phyloP scores from a whole-genome alignment of 2,329 filamentous ascomycete species.

The Ophidiomyces ophidiicola region DNA sequence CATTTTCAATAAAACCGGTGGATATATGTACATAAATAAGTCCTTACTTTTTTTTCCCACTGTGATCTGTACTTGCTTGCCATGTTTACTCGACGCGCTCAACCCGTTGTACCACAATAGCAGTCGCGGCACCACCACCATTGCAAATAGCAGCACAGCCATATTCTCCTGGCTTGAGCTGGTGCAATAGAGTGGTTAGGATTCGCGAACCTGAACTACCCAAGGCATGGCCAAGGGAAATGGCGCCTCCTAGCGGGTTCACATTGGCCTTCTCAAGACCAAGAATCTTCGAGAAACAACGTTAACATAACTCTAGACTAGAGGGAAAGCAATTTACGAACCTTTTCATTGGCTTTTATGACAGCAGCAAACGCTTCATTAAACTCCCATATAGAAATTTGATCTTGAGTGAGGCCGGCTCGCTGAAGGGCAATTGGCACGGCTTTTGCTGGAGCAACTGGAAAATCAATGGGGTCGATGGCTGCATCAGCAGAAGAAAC shows the following conservation, averaged over 20 bases:
- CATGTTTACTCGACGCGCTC: conserved; percentile 37
- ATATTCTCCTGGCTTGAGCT: conserved; percentile 83
- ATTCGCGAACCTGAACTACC: conserved; percentile 91
- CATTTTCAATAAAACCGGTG: background rate
- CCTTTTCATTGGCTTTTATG: conserved; percentile 87
- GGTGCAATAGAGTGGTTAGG: conserved; percentile 77
- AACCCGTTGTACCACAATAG: conserved; percentile 77
- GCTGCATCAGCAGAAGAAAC: conserved; percentile 80
- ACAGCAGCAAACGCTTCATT: conserved; percentile 97
- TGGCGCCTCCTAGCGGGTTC: conserved; percentile 81
- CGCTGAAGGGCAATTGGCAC: conserved; percentile 80
- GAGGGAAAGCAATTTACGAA: conserved; percentile 24
- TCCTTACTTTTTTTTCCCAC: background rate
- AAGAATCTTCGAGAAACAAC: conserved; percentile 48
- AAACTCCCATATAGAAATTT: conserved; percentile 94
- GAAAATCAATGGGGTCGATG: conserved; percentile 84
- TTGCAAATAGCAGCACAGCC: conserved; percentile 95
- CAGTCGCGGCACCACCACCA: conserved; percentile 82
- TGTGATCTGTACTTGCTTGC: background rate
- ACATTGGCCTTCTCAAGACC: conserved; percentile 67
- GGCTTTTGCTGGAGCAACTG: conserved; percentile 79
- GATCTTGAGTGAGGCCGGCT: conserved; percentile 79
- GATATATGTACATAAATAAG: conserved; percentile 1
- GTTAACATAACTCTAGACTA: conserved; percentile 12
- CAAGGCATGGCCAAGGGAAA: conserved; percentile 80